phyloP scores from a whole-genome alignment of 129 eudicot genomes.

The Arctium minus region DNA sequence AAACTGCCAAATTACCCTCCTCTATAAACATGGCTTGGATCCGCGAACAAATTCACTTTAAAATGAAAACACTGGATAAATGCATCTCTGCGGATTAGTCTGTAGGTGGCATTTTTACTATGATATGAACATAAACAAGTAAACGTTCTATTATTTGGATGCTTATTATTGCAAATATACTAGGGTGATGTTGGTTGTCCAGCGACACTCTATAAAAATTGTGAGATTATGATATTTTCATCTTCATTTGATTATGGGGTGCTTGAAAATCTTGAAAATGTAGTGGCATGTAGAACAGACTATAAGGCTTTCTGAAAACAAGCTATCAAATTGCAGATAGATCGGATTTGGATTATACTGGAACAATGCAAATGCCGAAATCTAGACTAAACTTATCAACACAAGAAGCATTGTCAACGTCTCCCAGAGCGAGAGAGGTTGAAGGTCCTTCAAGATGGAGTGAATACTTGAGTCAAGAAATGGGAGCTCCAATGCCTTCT shows the following conservation, averaged over 20 bases:
- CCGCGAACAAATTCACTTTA: neutral
- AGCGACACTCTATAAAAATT: neutral
- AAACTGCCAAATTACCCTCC: neutral
- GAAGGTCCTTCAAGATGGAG: conserved; percentile 90
- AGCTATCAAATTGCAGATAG: conserved; percentile 30
- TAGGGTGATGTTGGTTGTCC: conserved; percentile 12
- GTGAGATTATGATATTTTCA: conserved; percentile 2
- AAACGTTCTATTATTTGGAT: neutral
- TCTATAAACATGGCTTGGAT: conserved; percentile 1
- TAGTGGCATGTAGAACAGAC: neutral
- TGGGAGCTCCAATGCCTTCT: conserved; percentile 48
- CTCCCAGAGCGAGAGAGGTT: conserved; percentile 74
- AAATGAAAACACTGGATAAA: neutral
- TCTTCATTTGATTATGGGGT: neutral
- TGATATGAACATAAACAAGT: neutral
- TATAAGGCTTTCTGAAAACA: neutral
- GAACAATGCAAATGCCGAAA: conserved; percentile 43
- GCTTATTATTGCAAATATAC: neutral
- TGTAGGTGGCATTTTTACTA: neutral
- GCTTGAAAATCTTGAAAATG: neutral
- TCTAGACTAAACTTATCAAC: conserved; percentile 50
- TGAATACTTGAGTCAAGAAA: conserved; percentile 68
- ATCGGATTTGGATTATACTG: conserved; percentile 16
- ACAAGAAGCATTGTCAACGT: conserved; percentile 52
- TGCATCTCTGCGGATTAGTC: conserved; percentile 1